phyloP scores from a whole-genome alignment of 208 protist species.

The Trypanosoma vivax region DNA sequence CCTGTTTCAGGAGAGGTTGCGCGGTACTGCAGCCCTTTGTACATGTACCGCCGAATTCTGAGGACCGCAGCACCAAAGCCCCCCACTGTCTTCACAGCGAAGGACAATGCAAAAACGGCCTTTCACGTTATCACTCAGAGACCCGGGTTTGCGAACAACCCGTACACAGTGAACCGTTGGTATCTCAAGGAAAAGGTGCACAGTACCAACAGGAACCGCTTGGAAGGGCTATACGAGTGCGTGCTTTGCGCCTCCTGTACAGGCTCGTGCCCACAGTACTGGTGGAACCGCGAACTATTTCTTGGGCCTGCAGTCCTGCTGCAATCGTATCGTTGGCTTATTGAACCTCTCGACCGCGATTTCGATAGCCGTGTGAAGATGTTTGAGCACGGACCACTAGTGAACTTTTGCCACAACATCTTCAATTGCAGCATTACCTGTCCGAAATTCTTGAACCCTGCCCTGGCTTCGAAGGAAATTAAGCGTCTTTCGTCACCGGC shows the following conservation, averaged over 20 bases:
- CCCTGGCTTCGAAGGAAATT: constrained; percentile 81
- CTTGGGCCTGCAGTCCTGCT: constrained; percentile 85
- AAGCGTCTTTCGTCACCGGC: constrained; percentile 72
- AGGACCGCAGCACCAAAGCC: constrained; percentile 60
- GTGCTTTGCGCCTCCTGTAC: constrained; percentile 88
- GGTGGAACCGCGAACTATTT: constrained; percentile 90
- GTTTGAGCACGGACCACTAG: constrained; percentile 76
- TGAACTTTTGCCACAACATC: constrained; percentile 91
- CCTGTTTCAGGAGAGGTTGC: constrained; percentile 50
- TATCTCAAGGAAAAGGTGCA: constrained; percentile 89
- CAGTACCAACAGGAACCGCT: constrained; percentile 60
- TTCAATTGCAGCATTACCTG: constrained; percentile 89
- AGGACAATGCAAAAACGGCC: constrained; percentile 83
- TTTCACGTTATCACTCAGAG: constrained; percentile 63
- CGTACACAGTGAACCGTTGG: constrained; percentile 74
- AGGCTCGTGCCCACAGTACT: constrained; percentile 84
- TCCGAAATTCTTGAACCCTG: constrained; percentile 89
- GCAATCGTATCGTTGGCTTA: constrained; percentile 85
- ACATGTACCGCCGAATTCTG: constrained; percentile 69
- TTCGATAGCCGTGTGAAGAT: constrained; percentile 79
- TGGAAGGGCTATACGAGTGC: constrained; percentile 89
- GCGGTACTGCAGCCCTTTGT: constrained; percentile 68
- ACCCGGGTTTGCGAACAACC: constrained; percentile 29
- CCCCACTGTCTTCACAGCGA: constrained; percentile 67
- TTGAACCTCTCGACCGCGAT: constrained; percentile 84